Percentiles rank a stretch among this genome's conserved stretches.
phyloP scores from a whole-genome alignment of 2,329 filamentous ascomycete genomes.

The Diaporthe humulicola region DNA sequence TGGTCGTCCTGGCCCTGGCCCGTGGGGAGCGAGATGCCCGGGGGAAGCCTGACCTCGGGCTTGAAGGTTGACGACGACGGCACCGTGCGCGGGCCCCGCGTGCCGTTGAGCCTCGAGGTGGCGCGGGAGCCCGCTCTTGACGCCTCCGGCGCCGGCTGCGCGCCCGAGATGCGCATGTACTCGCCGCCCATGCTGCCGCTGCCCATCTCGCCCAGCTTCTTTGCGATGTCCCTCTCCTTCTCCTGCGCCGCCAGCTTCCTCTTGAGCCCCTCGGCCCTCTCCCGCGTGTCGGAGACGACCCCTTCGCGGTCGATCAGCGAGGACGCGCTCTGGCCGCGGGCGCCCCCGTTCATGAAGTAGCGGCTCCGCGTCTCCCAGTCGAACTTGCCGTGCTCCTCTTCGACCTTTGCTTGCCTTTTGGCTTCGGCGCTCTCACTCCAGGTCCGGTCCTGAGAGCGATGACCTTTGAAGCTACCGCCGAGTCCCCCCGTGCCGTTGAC shows the following conservation, averaged over 20 bases:
- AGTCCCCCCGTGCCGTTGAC: slow-evolving; percentile 72
- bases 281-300: slow-evolving; percentile 63
- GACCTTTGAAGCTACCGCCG: slow-evolving; percentile 46
- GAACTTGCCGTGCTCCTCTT: slow-evolving; percentile 56
- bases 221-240: slow-evolving; percentile 79
- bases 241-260: slow-evolving; percentile 75
- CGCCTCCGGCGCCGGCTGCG: neutral
- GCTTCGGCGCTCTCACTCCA: slow-evolving; percentile 47
- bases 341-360: slow-evolving; percentile 63
- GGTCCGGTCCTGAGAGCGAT: slow-evolving; percentile 42
- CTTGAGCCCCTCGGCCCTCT: slow-evolving; percentile 75
- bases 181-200: slow-evolving; percentile 74
- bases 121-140: slow-evolving; percentile 37
- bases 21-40: slow-evolving; percentile 34
- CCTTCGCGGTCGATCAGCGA: slow-evolving; percentile 74
- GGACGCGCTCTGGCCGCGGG: slow-evolving; percentile 64
- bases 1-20: slow-evolving; percentile 42
- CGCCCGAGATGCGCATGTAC: slow-evolving; percentile 69
- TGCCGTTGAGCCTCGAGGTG: slow-evolving; percentile 35
- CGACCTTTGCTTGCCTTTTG: slow-evolving; percentile 46
- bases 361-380: slow-evolving; percentile 71
- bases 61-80: slow-evolving; percentile 39
- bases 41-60: slow-evolving; percentile 35
- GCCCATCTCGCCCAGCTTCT: slow-evolving; percentile 74
- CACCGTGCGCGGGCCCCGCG: slow-evolving; percentile 20